These are phyloP conservation scores for Diaporthe amygdali DNA, from an alignment of 2,329 filamentous ascomycete genomes.

Conservation along the genomic window DNA sequence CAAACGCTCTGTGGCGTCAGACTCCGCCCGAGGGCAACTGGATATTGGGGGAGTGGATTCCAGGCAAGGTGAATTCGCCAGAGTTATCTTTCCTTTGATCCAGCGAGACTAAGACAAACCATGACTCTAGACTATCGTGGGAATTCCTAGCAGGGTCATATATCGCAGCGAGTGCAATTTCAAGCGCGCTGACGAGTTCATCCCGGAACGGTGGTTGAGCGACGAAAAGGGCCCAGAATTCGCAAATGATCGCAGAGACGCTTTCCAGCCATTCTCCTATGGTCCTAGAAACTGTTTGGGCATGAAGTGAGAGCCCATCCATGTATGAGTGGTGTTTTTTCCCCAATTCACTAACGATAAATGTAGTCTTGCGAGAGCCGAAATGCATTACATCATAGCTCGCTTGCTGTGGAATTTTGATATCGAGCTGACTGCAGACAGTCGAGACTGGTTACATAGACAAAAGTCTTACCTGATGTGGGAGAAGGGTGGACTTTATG, in stretches of 20 bases:
- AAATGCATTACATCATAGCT: constrained; percentile 52
- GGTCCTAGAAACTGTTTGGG: constrained; percentile 54
- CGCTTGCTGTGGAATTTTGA: constrained; percentile 52
- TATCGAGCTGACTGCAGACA: constrained; percentile 37
- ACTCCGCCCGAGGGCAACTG: constrained; percentile 32
- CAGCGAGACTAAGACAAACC: not conserved
- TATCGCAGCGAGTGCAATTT: constrained; percentile 48
- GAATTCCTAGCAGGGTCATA: constrained; percentile 33
- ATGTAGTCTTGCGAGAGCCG: constrained; percentile 50
- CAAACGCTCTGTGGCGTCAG: constrained; percentile 29
- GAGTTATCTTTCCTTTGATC: constrained; percentile 30
- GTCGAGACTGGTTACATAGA: not conserved
- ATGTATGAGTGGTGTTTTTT: not conserved
- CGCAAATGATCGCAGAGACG: constrained; percentile 41
- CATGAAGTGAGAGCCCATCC: constrained; percentile 44
- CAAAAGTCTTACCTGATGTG: constrained; percentile 12
- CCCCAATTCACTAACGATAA: not conserved
- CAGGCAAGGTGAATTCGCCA: constrained; percentile 29
- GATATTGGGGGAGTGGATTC: constrained; percentile 32
- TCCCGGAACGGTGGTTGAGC: constrained; percentile 50
- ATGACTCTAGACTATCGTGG: not conserved
- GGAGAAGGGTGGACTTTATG: constrained; percentile 4
- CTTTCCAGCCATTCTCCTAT: constrained; percentile 48
- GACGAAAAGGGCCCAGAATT: constrained; percentile 34
- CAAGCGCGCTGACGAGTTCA: constrained; percentile 45